Evolutionary conservation across 2,329 filamentous ascomycete genomes (phyloP).

Genomic region (Alternaria sp.): DNA sequence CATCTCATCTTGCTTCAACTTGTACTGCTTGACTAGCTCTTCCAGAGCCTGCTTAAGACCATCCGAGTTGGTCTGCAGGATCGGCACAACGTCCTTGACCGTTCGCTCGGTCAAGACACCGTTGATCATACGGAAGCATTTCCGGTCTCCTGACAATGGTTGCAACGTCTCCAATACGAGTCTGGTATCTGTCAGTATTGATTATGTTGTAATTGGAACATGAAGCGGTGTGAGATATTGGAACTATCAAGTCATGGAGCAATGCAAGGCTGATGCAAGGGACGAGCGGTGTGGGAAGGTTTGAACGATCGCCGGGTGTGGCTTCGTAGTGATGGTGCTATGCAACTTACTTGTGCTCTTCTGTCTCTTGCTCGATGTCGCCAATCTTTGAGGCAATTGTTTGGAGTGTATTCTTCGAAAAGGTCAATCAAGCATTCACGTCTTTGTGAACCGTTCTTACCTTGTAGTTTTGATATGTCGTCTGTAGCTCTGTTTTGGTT

Average conservation of each 20-base stretch:
- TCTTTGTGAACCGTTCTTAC: neutral
- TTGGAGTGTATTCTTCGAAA: conserved; percentile 68
- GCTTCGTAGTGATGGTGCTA: neutral
- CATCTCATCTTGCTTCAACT: conserved; percentile 90
- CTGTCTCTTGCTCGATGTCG: conserved; percentile 94
- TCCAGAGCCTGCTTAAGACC: conserved; percentile 93
- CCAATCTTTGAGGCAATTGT: conserved; percentile 96
- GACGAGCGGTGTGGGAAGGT: conserved; percentile 27
- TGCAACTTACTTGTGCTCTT: conserved; percentile 89
- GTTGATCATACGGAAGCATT: conserved; percentile 99
- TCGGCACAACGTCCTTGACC: conserved; percentile 88
- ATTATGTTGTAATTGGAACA: neutral
- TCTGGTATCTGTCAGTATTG: conserved; percentile 56
- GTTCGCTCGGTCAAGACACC: conserved; percentile 94
- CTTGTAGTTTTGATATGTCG: conserved; percentile 78
- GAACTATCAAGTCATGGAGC: conserved; percentile 1
- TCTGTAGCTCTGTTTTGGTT: conserved; percentile 70
- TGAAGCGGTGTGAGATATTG: conserved; percentile 26
- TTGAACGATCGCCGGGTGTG: neutral
- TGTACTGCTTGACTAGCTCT: conserved; percentile 95
- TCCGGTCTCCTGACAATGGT: conserved; percentile 82
- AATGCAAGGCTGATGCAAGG: conserved; percentile 16
- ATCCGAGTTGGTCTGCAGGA: conserved; percentile 90
- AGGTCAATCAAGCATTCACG: neutral
- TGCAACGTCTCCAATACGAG: conserved; percentile 91